Evolutionary conservation across 257 asterid species (phyloP).

Genomic region (Euphrasia confusa): DNA sequence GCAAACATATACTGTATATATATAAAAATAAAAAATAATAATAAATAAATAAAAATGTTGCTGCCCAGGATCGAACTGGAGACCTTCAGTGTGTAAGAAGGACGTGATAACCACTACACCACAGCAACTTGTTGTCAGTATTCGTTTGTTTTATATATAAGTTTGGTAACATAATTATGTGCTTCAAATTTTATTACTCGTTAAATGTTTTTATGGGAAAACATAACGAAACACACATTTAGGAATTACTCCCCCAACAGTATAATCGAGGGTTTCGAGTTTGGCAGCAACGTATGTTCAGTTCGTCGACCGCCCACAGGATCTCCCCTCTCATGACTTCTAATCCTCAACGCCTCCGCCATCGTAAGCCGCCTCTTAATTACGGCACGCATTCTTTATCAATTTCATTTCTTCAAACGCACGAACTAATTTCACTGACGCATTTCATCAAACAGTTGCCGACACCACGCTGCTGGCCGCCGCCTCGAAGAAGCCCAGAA

Average conservation of each 20-base stretch:
- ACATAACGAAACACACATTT: too few species aligned
- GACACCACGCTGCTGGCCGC: slow-evolving; percentile 32
- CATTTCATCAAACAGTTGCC: slow-evolving; percentile 49
- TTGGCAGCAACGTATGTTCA: slow-evolving; percentile 27
- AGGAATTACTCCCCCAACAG: too few species aligned
- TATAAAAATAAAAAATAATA: too few species aligned
- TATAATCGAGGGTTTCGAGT: not conserved
- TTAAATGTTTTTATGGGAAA: too few species aligned
- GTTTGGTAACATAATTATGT: too few species aligned
- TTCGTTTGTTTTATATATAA: too few species aligned
- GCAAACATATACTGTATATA: too few species aligned
- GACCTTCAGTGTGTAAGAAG: slow-evolving; percentile 76
- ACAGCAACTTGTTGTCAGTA: slow-evolving; percentile 29
- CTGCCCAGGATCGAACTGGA: slow-evolving; percentile 97
- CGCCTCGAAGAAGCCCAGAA: slow-evolving; percentile 48
- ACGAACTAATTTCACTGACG: slow-evolving; percentile 2
- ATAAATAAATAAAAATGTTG: slow-evolving; percentile 24
- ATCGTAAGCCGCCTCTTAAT: slow-evolving; percentile 32
- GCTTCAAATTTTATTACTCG: too few species aligned
- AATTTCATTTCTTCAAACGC: not conserved
- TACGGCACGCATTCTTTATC: not conserved
- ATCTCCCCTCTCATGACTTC: slow-evolving; percentile 46
- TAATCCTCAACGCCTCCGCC: slow-evolving; percentile 45
- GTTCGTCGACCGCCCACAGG: slow-evolving; percentile 24
- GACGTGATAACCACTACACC: slow-evolving; percentile 66